phyloP scores from a whole-genome alignment of 192 early-diverging fungal species.

The Coemansia sp. region DNA sequence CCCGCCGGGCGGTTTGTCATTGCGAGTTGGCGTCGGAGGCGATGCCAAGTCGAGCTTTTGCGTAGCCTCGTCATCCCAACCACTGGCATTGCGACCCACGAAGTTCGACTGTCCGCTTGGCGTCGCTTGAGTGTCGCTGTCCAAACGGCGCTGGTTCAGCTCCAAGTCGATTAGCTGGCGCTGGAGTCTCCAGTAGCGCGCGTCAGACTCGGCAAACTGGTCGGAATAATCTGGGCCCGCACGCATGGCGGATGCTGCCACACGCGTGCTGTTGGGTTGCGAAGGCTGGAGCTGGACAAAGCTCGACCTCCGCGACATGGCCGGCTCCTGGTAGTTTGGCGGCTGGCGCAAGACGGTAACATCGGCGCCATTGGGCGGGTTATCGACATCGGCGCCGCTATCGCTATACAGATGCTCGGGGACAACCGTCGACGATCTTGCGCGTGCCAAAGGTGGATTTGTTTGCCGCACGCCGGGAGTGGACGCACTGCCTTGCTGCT shows the following conservation, averaged over 20 bases:
- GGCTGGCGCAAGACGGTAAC: slow-evolving; percentile 36
- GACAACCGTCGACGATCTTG: neutral
- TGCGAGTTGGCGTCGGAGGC: slow-evolving; percentile 42
- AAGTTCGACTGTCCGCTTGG: neutral
- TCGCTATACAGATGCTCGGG: neutral
- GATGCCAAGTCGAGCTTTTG: slow-evolving; percentile 33
- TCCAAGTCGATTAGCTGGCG: slow-evolving; percentile 56
- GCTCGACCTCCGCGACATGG: slow-evolving; percentile 47
- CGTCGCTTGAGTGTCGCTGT: neutral
- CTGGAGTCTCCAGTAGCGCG: slow-evolving; percentile 55
- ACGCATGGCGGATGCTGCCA: slow-evolving; percentile 13
- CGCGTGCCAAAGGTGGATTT: neutral
- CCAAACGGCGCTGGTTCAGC: slow-evolving; percentile 40
- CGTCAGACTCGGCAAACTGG: slow-evolving; percentile 54
- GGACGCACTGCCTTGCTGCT: slow-evolving; percentile 1
- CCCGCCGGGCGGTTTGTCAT: neutral
- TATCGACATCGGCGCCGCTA: neutral
- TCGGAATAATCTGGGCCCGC: slow-evolving; percentile 13
- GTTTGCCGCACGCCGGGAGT: neutral
- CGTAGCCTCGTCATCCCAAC: slow-evolving; percentile 14
- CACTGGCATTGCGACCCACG: neutral
- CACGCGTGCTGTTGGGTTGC: slow-evolving; percentile 12
- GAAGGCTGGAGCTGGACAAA: slow-evolving; percentile 46
- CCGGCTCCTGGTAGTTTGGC: slow-evolving; percentile 48
- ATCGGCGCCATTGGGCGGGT: neutral